A percentile compares a stretch with the other conserved stretches of the same genome.
These are phyloP conservation scores for Aquilaria malaccensis DNA, from an alignment of 345 rosid genomes.

Conservation along the genomic window DNA sequence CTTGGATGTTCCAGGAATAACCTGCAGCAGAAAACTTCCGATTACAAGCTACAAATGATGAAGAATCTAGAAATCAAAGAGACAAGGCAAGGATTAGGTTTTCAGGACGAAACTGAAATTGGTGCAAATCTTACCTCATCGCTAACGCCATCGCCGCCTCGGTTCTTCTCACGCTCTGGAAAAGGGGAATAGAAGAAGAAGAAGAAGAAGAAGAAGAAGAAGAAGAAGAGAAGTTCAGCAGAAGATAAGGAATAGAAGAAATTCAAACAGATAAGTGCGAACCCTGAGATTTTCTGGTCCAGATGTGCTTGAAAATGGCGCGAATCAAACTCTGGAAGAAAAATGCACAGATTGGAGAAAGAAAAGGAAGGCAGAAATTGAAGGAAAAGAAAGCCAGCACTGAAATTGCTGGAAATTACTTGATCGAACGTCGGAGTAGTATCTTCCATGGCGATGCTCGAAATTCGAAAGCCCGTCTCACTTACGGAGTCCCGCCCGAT, in stretches of 20 bases:
- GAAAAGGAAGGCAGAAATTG: background rate
- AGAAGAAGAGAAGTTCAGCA: background rate
- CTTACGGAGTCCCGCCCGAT: slow-evolving; percentile 68
- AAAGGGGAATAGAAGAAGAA: background rate
- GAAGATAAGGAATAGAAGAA: background rate
- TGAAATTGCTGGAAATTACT: slow-evolving; percentile 17
- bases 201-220: background rate
- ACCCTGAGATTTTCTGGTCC: slow-evolving; percentile 68
- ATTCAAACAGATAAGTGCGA: background rate
- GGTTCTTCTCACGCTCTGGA: slow-evolving; percentile 61
- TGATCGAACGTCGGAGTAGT: slow-evolving; percentile 39
- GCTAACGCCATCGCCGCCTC: slow-evolving; percentile 39
- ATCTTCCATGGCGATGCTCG: slow-evolving; percentile 55
- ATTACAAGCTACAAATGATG: no score
- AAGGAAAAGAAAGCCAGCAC: background rate
- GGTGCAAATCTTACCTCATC: slow-evolving; percentile 37
- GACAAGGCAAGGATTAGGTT: no score
- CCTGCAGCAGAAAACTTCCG: slow-evolving; percentile 24
- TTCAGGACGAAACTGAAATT: no score
- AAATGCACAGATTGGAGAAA: background rate
- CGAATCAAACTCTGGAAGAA: slow-evolving; percentile 55
- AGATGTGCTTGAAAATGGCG: slow-evolving; percentile 79
- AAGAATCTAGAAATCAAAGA: no score
- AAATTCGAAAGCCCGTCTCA: slow-evolving; percentile 73
- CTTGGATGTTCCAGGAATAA: slow-evolving; percentile 51